Evolutionary conservation across 495 filamentous ascomycete species (phyloP), one percentile per base, ranked within the genome.

Genomic region (Hypoxylon rickii): DNA sequence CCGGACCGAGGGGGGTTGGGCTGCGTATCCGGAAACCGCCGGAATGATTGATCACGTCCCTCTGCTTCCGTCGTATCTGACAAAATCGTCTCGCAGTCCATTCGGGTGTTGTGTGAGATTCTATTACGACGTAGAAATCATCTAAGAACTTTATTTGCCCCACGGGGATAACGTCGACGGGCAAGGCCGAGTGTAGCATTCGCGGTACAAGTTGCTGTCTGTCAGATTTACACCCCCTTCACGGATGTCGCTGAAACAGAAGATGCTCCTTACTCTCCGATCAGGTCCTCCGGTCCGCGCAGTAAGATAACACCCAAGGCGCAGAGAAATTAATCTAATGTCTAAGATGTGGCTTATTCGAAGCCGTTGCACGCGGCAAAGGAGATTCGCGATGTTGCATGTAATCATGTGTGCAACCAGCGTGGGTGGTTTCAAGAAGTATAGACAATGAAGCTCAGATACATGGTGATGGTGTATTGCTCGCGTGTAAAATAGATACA

Each of bases 101-200:
- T 22, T 29, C 13, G 31, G 39, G 33, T 34, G 50, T 15, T 16
- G 44, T 37, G 44, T 24, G 11, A 12, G 12, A 13, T 36, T 10
- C 6, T 36, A 36, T 61, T 55, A 36, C 51, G 26, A 51, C 58
- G 51, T 46, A 36, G 24, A 31, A n/a, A 24, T 49, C 44, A 17
- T 48, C 58, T 62, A 62, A 62, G 58, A 46, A 62, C 58, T 41
- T 45, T 56, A 57, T 62, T 52, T 56, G 47, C 58, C 58, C 52
- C 51, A 41, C 58, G 52, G 52, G 41, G 52, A 52, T 47, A 36
- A 22, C 41, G 40, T 45, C 51, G 18, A 32, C 33, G 21, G 16
- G 21, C 10, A 10, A 29, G 10, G 10, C 24, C 24, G 32, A 36
- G 32, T 16, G 34, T n/a, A 38, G n/a, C 34, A 38, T 4, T n/a